Base-by-base conservation (phyloP, 108 stramenopile genomes). In the Phaeodactylum tricornutum region DNA sequence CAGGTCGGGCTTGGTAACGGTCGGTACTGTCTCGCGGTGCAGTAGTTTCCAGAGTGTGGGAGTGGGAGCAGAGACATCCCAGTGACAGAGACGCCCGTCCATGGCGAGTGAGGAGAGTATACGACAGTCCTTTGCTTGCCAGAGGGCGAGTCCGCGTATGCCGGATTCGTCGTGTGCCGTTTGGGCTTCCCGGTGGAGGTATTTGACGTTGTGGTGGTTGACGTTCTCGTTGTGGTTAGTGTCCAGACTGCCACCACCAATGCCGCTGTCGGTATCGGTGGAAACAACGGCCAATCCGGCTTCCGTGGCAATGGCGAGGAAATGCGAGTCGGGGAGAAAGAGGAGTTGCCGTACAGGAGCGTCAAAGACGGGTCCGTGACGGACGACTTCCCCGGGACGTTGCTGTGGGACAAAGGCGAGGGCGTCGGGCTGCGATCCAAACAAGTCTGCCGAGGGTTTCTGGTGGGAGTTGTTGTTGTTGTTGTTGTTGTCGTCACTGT, bases 291-390 rank as follows among this genome's bases (percentile, higher is more conserved):
- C 31, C 47, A 80, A 38, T 0, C 72, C 75, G 11, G 72, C 29
- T 62, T 85, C 87, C 17, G 70, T 66, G 8, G 71, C 83, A 48
- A 82, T 57, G 28, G 71, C 73, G 1, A 85, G 53, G 20, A 41
- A 16, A 11, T 40, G 23, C 11, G 12, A 4, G 17, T 44, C 35
- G 45, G 36, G 74, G 64, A 67, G 62, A 42, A 87, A 87, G 15
- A 56, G 37, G 44, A 80, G 8, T 32, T 78, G 65, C 16, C 83
- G 72, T 25, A 77, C 46, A n/a, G 83, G 62, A n/a, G 77, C 50
- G 8, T 62, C 53, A 24, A 79, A 63, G 22, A 66, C 35, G 4
- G 72, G 85, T 12, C 74, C 75, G 4, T 37, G 21, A 55, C 67
- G 59, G 14, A 23, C 37, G 4, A 29, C 26, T 43, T 52, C 52